Evolutionary conservation across 805 yeast genomes (phyloP).

Genomic region (Scheffersomyces spartinae): DNA sequence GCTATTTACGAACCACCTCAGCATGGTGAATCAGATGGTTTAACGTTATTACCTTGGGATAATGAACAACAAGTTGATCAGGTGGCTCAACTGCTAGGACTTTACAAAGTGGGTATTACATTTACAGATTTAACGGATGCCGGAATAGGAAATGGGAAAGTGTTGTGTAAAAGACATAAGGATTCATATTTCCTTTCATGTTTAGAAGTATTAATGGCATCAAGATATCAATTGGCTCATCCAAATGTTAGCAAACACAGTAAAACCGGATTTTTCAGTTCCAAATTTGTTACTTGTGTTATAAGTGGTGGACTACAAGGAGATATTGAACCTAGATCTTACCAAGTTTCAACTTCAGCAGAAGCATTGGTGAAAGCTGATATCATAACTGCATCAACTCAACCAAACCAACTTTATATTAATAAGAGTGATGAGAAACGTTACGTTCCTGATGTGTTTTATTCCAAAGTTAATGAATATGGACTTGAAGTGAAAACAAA

Average conservation of each 20-base stretch:
- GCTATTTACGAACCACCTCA: conserved; percentile 94
- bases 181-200: conserved; percentile 84
- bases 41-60: conserved; percentile 48
- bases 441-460: conserved; percentile 92
- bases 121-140: conserved; percentile 87
- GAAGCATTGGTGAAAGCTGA: conserved; percentile 85
- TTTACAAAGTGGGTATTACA: conserved; percentile 67
- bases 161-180: conserved; percentile 84
- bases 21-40: conserved; percentile 73
- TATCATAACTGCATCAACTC: conserved; percentile 76
- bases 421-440: conserved; percentile 61
- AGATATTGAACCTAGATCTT: conserved; percentile 82
- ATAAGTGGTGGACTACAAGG: conserved; percentile 81
- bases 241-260: conserved; percentile 59
- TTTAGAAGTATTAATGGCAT: conserved; percentile 78
- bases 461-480: conserved; percentile 77
- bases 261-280: conserved; percentile 56
- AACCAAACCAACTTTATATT: conserved; percentile 78
- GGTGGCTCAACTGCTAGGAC: conserved; percentile 48
- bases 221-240: conserved; percentile 55
- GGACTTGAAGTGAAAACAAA: conserved; percentile 76
- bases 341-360: conserved; percentile 81
- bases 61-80: conserved; percentile 41
- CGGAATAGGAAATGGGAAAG: conserved; percentile 80
- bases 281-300: conserved; percentile 89